Percentiles rank a stretch among this genome's conserved stretches.
These are phyloP conservation scores for Phytophthora constricta DNA, from an alignment of 352 stramenopile genomes.

Conservation along the genomic window DNA sequence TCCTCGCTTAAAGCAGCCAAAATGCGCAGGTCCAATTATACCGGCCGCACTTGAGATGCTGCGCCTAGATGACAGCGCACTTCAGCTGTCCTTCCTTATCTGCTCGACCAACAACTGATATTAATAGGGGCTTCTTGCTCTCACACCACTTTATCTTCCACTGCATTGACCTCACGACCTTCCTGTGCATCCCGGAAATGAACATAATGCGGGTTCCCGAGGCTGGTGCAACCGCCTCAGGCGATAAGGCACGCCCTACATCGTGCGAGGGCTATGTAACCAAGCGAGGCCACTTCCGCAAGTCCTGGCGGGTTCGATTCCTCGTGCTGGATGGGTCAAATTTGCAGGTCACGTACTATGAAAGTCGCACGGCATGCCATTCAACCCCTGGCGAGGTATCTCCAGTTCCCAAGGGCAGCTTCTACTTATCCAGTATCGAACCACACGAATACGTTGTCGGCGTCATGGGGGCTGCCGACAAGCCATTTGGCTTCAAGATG, in stretches of 20 bases:
- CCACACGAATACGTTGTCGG: slow-evolving; percentile 83
- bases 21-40: slow-evolving; percentile 33
- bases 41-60: slow-evolving; percentile 24
- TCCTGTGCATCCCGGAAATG: slow-evolving; percentile 34
- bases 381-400: slow-evolving; percentile 18
- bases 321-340: slow-evolving; percentile 77
- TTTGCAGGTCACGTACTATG: slow-evolving; percentile 75
- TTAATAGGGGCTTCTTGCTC: no score
- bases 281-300: slow-evolving; percentile 85
- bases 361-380: slow-evolving; percentile 68
- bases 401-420: slow-evolving; percentile 60
- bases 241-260: slow-evolving; percentile 61
- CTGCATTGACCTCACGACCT: no score
- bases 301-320: slow-evolving; percentile 85
- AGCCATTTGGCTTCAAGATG: slow-evolving; percentile 88
- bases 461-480: slow-evolving; percentile 66
- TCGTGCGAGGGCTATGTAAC: slow-evolving; percentile 89
- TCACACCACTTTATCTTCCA: slow-evolving; percentile 19
- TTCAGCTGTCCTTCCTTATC: slow-evolving; percentile 3
- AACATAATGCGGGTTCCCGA: slow-evolving; percentile 68
- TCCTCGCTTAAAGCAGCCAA: neutral
- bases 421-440: slow-evolving; percentile 80
- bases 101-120: no score
- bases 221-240: slow-evolving; percentile 13
- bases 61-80: neutral